A percentile compares a stretch with the other conserved stretches of the same genome.
Conservation (phyloP, 1,284 basidiomycete species). For the Porogramme epimiltina region DNA sequence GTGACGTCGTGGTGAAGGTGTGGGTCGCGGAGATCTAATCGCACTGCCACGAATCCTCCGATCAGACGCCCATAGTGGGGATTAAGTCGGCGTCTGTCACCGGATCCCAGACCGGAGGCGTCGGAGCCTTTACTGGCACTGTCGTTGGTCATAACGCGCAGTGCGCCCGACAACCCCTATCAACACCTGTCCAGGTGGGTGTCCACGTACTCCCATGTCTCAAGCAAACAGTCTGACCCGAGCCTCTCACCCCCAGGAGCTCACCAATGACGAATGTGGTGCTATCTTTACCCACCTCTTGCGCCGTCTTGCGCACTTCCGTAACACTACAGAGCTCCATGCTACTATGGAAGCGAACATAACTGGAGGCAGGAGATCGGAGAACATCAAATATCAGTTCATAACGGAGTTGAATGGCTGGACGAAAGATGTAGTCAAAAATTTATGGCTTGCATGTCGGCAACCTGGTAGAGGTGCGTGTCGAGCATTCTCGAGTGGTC, state of each 20-base stretch:
- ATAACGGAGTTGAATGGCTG: constrained; percentile 43
- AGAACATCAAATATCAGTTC: constrained; percentile 34
- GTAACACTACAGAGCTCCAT: constrained; percentile 47
- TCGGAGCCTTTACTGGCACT: too few relatives aligned
- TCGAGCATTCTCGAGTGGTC: neutral
- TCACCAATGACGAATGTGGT: constrained; percentile 37
- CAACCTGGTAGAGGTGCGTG: constrained; percentile 45
- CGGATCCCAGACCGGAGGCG: too few relatives aligned
- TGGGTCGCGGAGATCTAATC: too few relatives aligned
- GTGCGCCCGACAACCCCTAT: too few relatives aligned
- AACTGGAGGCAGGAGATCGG: constrained; percentile 28
- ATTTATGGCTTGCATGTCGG: constrained; percentile 50
- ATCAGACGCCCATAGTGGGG: too few relatives aligned
- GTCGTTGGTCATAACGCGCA: too few relatives aligned
- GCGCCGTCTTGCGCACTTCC: constrained; percentile 46
- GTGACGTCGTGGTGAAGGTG: too few relatives aligned
- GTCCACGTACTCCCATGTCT: constrained; percentile 6
- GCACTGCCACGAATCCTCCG: too few relatives aligned
- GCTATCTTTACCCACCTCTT: constrained; percentile 48
- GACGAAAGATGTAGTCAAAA: constrained; percentile 46
- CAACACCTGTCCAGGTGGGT: neutral
- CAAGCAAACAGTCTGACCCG: constrained; percentile 36
- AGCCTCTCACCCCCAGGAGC: constrained; percentile 42
- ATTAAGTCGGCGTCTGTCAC: too few relatives aligned
- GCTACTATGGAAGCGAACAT: constrained; percentile 38